Conservation (phyloP, 2,329 filamentous ascomycete species). For the Didymellaceae sp. region DNA sequence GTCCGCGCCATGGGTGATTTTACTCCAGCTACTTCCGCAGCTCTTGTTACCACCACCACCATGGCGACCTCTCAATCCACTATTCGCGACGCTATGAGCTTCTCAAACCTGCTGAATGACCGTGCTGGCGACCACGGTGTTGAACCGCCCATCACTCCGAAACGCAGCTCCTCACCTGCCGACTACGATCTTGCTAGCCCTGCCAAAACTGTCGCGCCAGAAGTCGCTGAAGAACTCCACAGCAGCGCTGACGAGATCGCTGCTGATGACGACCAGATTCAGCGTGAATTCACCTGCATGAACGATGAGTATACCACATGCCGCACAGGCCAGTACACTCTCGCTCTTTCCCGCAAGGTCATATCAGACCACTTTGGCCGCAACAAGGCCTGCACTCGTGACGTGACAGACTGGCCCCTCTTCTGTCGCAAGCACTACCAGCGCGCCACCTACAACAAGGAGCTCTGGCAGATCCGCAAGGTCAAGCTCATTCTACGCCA, state of each 20-base stretch:
- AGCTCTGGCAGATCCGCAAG: constrained; percentile 45
- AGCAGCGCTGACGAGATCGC: background rate
- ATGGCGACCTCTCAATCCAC: constrained; percentile 9
- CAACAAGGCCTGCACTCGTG: constrained; percentile 47
- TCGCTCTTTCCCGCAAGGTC: constrained; percentile 45
- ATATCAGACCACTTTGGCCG: constrained; percentile 51
- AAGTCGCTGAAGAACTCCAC: constrained; percentile 4
- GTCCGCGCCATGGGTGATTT: too few relatives aligned
- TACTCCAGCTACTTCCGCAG: too few relatives aligned
- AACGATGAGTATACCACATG: constrained; percentile 42
- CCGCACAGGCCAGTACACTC: constrained; percentile 43
- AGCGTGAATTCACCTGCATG: constrained; percentile 42
- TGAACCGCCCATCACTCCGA: constrained; percentile 15
- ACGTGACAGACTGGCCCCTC: constrained; percentile 42
- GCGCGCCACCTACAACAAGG: constrained; percentile 48
- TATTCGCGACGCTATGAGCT: constrained; percentile 33
- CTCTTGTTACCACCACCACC: background rate
- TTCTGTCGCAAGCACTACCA: constrained; percentile 52
- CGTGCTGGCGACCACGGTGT: too few relatives aligned
- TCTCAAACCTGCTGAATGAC: constrained; percentile 29
- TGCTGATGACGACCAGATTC: constrained; percentile 11
- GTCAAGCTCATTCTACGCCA: constrained; percentile 42
- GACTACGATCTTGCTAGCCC: constrained; percentile 5
- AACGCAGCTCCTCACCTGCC: background rate
- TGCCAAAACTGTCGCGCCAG: constrained; percentile 17